Conservation (phyloP, 768 basidiomycete species). For the Tulasnella sp. region DNA sequence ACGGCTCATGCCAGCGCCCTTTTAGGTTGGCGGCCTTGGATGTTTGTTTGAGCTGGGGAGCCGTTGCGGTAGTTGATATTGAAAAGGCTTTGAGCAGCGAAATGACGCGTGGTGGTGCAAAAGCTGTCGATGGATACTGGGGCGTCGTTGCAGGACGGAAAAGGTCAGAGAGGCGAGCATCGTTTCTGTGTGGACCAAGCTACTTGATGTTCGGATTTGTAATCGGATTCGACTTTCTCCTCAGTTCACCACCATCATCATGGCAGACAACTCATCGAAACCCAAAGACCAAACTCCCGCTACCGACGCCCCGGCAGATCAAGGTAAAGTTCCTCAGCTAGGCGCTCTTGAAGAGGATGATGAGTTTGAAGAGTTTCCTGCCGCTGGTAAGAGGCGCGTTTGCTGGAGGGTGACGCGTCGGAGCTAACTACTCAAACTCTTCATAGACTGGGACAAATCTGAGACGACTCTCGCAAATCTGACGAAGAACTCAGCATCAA, state of each 20-base stretch:
- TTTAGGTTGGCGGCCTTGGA: not conserved
- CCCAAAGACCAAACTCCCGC: not conserved
- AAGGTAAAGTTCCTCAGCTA: constrained; percentile 39
- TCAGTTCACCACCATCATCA: not conserved
- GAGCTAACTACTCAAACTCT: not conserved
- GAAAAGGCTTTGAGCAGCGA: not conserved
- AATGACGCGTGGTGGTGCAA: not conserved
- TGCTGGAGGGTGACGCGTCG: not conserved
- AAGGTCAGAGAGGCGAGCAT: not conserved
- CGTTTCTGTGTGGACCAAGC: not conserved
- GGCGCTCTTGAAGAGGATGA: constrained; percentile 95
- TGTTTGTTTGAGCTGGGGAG: not conserved
- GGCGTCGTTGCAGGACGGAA: not conserved
- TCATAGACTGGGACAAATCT: constrained; percentile 74
- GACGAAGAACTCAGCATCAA: constrained; percentile 27
- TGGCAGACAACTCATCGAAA: constrained; percentile 1
- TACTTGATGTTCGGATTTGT: not conserved
- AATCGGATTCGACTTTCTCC: not conserved
- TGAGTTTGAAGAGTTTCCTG: constrained; percentile 89
- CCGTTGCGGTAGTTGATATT: too few relatives aligned
- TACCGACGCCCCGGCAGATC: constrained; percentile 1
- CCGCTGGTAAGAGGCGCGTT: constrained; percentile 48
- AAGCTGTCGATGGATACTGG: not conserved
- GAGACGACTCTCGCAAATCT: constrained; percentile 74
- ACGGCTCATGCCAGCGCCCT: not conserved